Base-by-base conservation (phyloP, 1,284 basidiomycete species). In the Trichosporon inkin region DNA sequence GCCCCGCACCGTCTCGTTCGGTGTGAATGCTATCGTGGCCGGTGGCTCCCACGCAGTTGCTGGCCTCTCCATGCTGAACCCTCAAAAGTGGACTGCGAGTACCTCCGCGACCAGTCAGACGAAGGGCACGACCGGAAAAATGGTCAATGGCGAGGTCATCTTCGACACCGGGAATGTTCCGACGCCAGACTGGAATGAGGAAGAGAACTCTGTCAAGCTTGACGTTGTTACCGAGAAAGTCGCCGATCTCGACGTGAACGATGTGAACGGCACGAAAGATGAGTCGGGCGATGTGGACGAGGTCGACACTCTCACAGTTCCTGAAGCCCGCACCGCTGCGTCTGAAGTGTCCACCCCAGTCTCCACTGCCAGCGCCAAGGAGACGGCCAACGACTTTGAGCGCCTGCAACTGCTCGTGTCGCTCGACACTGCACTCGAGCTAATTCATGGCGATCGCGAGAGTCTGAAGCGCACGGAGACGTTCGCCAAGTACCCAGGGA, bases 371-470 rank as follows among this genome's bases (percentile, higher is more conserved):
- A 22, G 51, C 44, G 71, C 55, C 59, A n/a, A 41, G 24, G 16
- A 47, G 24, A 8, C 53, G 54, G 34, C 35, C 55, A 24, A 37
- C 38, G 52, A 51, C 37, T 82, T 84, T 62, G 84, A 86, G 66
- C 83, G 86, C 56, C 82, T 97, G 10, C 92, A 97, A 66, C 82
- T 95, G 3, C 81, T 97, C 1, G 85, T 99, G 3, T 96, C 92
- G 1, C 84, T 99, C 4, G 93, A 98, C 71, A 85, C 88, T 1
- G 92, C 92, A 0, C 81, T 99, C 0, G 89, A 95, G 70, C 83
- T 98, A 32, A 95, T 99, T 60, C 92, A 98, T 66, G 87, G 89
- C 0, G 87, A 92, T 68, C 87, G 94, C 55, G 92, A 97, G 62
- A 85, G 88, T 0, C 82, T 96, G 53, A 97, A 97, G 77, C 85